A percentile compares a stretch with the other conserved stretches of the same genome.
These are phyloP conservation scores for Schizochytrium sp. DNA, from an alignment of 108 stramenopile species.

Conservation along the genomic window DNA sequence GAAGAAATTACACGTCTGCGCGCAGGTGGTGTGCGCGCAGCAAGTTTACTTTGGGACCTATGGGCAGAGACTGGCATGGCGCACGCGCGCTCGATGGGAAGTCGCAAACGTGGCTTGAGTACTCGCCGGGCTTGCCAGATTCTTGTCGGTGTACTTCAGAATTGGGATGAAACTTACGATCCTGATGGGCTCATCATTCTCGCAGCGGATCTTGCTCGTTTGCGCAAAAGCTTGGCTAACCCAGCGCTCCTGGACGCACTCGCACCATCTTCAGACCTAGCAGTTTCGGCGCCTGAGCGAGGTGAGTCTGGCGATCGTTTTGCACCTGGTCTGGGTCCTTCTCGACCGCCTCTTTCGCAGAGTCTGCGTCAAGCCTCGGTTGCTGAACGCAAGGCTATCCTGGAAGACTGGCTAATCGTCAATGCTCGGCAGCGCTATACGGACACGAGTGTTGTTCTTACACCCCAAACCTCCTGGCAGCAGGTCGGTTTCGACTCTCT, in stretches of 20 bases:
- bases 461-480: neutral
- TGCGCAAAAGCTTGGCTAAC: neutral
- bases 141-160: neutral
- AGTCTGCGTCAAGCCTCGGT: too few relatives aligned
- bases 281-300: too few relatives aligned
- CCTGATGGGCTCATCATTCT: neutral
- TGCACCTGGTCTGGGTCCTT: too few relatives aligned
- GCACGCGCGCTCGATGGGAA: neutral
- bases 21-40: neutral
- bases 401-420: neutral
- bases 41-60: neutral
- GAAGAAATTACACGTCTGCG: neutral
- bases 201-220: neutral
- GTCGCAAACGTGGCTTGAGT: neutral
- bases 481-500: slow-evolving; percentile 26
- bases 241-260: neutral
- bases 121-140: neutral
- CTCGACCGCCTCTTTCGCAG: too few relatives aligned
- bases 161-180: neutral
- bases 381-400: neutral
- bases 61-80: slow-evolving; percentile 1
- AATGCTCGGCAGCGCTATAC: neutral
- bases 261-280: too few relatives aligned
- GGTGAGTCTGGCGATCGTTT: too few relatives aligned
- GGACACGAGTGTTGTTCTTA: neutral